Evolutionary conservation across 148 eudicot species (phyloP).

Genomic region (Camellia japonica): DNA sequence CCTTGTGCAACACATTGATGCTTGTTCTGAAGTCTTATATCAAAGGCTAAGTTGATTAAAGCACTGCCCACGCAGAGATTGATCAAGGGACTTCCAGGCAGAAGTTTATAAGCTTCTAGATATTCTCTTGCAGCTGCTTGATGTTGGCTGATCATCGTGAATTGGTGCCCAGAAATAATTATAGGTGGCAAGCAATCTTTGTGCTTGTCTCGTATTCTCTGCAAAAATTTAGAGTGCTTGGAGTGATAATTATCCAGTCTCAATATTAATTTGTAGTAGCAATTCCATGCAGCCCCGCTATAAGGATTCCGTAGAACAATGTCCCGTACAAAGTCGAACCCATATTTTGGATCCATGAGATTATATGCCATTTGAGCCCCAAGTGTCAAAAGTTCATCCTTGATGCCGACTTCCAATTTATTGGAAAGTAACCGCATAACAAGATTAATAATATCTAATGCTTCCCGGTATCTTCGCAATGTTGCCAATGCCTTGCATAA

Average conservation of each 20-base stretch:
- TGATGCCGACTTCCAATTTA: slow-evolving; percentile 35
- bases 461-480: slow-evolving; percentile 42
- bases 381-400: slow-evolving; percentile 45
- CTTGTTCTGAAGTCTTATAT: slow-evolving; percentile 70
- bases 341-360: slow-evolving; percentile 41
- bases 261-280: slow-evolving; percentile 40
- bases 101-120: slow-evolving; percentile 64
- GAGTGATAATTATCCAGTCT: slow-evolving; percentile 43
- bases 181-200: slow-evolving; percentile 61
- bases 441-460: slow-evolving; percentile 34
- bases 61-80: slow-evolving; percentile 80
- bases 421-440: slow-evolving; percentile 32
- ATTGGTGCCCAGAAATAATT: slow-evolving; percentile 60
- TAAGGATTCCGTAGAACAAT: slow-evolving; percentile 44
- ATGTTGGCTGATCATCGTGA: slow-evolving; percentile 67
- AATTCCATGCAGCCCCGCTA: slow-evolving; percentile 51
- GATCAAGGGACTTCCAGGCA: slow-evolving; percentile 67
- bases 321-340: slow-evolving; percentile 41
- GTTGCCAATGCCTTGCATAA: slow-evolving; percentile 42
- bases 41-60: slow-evolving; percentile 70
- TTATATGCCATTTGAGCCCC: slow-evolving; percentile 50
- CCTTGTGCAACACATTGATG: slow-evolving; percentile 79
- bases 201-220: slow-evolving; percentile 37
- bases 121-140: slow-evolving; percentile 78
- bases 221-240: slow-evolving; percentile 54